Evolutionary conservation across 2,329 filamentous ascomycete species (phyloP).

Genomic region (Apiospora malaysiana): DNA sequence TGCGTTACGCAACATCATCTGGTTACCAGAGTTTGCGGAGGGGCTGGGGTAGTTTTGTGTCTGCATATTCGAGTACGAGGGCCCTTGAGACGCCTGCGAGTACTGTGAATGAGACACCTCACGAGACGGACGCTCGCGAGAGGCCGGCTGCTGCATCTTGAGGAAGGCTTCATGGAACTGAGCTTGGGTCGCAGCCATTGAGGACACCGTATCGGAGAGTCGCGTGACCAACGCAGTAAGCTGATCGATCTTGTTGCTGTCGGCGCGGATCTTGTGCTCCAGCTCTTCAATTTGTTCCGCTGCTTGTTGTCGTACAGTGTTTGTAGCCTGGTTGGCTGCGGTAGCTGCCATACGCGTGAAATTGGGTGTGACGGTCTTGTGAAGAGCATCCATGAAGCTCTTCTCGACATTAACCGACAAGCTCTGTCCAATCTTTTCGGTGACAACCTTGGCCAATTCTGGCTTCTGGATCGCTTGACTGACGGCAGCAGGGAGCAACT

Average conservation of each 20-base stretch:
- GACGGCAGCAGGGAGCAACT: conserved; percentile 70
- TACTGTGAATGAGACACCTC: conserved; percentile 24
- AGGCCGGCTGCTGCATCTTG: conserved; percentile 59
- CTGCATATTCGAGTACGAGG: conserved; percentile 33
- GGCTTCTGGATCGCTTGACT: conserved; percentile 73
- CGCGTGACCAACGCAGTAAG: conserved; percentile 71
- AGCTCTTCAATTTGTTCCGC: conserved; percentile 57
- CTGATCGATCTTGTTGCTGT: conserved; percentile 72
- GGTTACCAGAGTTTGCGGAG: conserved; percentile 41
- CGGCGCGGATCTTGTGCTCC: conserved; percentile 56
- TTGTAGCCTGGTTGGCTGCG: conserved; percentile 70
- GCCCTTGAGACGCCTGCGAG: conserved; percentile 33
- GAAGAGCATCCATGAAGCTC: conserved; percentile 67
- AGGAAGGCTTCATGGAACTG: conserved; percentile 71
- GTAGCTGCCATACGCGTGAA: conserved; percentile 69
- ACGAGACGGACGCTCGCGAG: conserved; percentile 46
- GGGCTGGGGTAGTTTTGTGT: conserved; percentile 33
- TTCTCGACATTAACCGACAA: conserved; percentile 73
- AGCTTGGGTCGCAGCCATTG: conserved; percentile 71
- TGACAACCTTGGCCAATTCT: conserved; percentile 73
- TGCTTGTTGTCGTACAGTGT: conserved; percentile 70
- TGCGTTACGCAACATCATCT: conserved; percentile 46
- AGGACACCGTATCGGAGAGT: conserved; percentile 71
- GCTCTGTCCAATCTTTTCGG: conserved; percentile 72
- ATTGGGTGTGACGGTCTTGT: conserved; percentile 66